phyloP scores from a whole-genome alignment of 225 moss, liverwort and hornwort genomes.

The Rhytidiadelphus loreus region DNA sequence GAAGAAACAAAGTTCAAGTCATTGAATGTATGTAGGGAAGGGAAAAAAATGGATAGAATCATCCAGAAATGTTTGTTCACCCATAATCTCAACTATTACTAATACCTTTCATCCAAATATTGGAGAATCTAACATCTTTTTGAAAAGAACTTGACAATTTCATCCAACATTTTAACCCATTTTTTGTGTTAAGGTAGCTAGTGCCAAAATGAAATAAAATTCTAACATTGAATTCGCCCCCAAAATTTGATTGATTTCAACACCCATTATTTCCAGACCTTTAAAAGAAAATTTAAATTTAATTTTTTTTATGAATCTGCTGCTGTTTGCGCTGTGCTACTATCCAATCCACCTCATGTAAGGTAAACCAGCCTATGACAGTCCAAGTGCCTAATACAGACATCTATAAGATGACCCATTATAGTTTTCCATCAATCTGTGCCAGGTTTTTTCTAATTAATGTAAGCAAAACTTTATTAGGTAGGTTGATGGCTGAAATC shows the following conservation, averaged over 20 bases:
- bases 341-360: neutral
- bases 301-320: too few relatives aligned
- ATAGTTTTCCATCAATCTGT: too few relatives aligned
- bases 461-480: too few relatives aligned
- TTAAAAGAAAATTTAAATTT: too few relatives aligned
- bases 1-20: fast-evolving
- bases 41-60: too few relatives aligned
- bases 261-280: neutral
- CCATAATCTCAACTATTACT: neutral
- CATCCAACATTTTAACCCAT: neutral
- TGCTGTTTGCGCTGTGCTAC: neutral
- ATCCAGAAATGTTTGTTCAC: neutral
- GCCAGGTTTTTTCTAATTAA: too few relatives aligned
- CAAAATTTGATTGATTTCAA: neutral
- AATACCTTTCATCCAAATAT: neutral
- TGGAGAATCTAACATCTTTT: neutral
- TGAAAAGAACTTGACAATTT: neutral
- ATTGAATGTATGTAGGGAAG: neutral
- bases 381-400: too few relatives aligned
- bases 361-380: too few relatives aligned
- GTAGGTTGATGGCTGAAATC: too few relatives aligned
- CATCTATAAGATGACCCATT: too few relatives aligned
- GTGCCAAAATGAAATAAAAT: neutral
- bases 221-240: fast-evolving
- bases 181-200: neutral